Percentiles rank a stretch among this genome's conserved stretches.
Evolutionary conservation across 2,329 filamentous ascomycete species (phyloP).

Genomic region (Cryphonectria naterciae): DNA sequence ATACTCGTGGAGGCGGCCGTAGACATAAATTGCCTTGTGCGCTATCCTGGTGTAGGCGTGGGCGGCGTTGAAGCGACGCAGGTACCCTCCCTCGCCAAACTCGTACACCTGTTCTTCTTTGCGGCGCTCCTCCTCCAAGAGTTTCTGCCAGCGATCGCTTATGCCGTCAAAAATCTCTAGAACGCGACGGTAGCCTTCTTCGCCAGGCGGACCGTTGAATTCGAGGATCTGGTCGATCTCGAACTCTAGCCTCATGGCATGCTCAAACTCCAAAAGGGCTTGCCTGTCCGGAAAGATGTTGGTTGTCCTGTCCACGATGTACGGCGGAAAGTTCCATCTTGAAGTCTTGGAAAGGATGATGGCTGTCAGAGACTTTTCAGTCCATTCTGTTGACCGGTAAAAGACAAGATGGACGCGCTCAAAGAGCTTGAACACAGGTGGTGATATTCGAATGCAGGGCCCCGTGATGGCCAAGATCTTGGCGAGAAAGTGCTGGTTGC

Average conservation of each 20-base stretch:
- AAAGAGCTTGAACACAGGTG: constrained; percentile 76
- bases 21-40: constrained; percentile 80
- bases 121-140: constrained; percentile 73
- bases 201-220: constrained; percentile 71
- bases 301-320: constrained; percentile 85
- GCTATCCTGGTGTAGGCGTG: constrained; percentile 94
- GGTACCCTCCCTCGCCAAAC: constrained; percentile 83
- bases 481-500: constrained; percentile 73
- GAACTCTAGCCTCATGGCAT: constrained; percentile 79
- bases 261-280: constrained; percentile 85
- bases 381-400: constrained; percentile 95
- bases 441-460: constrained; percentile 80
- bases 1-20: constrained; percentile 83
- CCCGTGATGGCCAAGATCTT: constrained; percentile 81
- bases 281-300: constrained; percentile 83
- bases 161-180: constrained; percentile 74
- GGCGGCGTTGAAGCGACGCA: constrained; percentile 85
- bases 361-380: constrained; percentile 92
- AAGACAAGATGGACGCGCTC: constrained; percentile 95
- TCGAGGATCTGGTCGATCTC: constrained; percentile 82
- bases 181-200: constrained; percentile 68
- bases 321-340: constrained; percentile 82
- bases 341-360: constrained; percentile 94
- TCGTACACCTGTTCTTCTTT: constrained; percentile 81
- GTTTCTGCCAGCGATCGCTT: constrained; percentile 76